Evolutionary conservation across 768 basidiomycete species (phyloP).

Genomic region (Kwoniella sp.): DNA sequence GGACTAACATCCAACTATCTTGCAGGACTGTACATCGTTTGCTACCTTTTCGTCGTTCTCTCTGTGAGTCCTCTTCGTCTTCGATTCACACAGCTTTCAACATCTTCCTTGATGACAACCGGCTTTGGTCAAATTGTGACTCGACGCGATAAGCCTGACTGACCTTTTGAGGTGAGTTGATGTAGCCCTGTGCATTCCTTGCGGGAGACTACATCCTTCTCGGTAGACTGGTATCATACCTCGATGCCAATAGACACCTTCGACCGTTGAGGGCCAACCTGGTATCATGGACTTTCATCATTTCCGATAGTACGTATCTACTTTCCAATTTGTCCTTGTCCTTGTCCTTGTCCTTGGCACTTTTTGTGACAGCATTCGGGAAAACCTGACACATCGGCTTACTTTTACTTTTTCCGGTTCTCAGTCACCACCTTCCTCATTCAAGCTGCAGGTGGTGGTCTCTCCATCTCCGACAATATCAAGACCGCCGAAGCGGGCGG

Average conservation of each 20-base stretch:
- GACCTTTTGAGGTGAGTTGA: neutral
- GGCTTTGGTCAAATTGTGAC: too few species aligned
- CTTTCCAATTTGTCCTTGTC: too few species aligned
- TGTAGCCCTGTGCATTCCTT: constrained; percentile 53
- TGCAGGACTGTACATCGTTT: constrained; percentile 49
- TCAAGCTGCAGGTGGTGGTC: constrained; percentile 54
- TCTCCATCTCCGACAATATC: constrained; percentile 42
- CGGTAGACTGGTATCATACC: constrained; percentile 44
- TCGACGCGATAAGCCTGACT: neutral
- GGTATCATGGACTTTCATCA: constrained; percentile 50
- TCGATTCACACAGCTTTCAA: too few species aligned
- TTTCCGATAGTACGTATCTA: constrained; percentile 49
- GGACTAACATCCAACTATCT: neutral
- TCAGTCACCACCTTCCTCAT: constrained; percentile 53
- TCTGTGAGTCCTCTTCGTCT: constrained; percentile 29
- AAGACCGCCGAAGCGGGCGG: constrained; percentile 42
- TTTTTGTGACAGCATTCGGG: too few species aligned
- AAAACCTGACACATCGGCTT: too few species aligned
- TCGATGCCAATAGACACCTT: constrained; percentile 43
- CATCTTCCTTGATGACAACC: too few species aligned
- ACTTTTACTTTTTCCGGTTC: too few species aligned
- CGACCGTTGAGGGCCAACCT: constrained; percentile 45
- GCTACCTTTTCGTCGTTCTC: constrained; percentile 52
- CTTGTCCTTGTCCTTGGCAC: neutral
- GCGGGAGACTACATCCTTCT: constrained; percentile 55